Conservation (phyloP, 495 filamentous ascomycete genomes). For the Pseudevernia furfuracea region DNA sequence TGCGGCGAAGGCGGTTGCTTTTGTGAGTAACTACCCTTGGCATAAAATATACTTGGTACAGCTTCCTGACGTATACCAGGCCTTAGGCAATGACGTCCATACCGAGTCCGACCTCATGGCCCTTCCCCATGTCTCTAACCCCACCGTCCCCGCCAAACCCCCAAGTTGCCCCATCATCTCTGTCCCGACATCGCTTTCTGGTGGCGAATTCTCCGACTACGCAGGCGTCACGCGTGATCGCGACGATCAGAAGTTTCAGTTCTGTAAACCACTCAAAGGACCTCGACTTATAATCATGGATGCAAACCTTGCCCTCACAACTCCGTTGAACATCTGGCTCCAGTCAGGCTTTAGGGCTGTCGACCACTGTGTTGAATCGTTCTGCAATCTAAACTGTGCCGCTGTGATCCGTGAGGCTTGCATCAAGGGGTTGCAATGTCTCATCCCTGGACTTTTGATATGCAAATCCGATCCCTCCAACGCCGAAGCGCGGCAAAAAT, state of each 20-base stretch:
- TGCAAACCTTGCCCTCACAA: constrained; percentile 44
- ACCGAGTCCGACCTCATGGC: constrained; percentile 18
- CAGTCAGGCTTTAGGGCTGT: constrained; percentile 54
- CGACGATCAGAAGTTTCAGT: constrained; percentile 46
- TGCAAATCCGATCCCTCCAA: constrained; percentile 41
- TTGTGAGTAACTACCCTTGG: background rate
- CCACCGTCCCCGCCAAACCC: background rate
- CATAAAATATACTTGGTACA: too few relatives aligned
- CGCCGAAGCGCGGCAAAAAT: constrained; percentile 40
- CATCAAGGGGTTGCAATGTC: constrained; percentile 37
- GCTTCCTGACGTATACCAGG: constrained; percentile 13
- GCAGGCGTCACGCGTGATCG: constrained; percentile 50
- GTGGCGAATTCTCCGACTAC: constrained; percentile 50
- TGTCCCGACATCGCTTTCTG: constrained; percentile 56
- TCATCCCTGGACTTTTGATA: constrained; percentile 46
- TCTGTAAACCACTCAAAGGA: constrained; percentile 39
- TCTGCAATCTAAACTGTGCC: constrained; percentile 36
- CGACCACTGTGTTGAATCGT: constrained; percentile 57
- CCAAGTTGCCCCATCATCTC: constrained; percentile 48
- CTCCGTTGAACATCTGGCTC: constrained; percentile 53
- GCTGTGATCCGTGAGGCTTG: constrained; percentile 37
- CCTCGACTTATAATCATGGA: constrained; percentile 53
- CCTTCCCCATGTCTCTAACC: constrained; percentile 9
- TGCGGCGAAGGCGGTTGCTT: constrained; percentile 49
- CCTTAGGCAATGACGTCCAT: constrained; percentile 34